Evolutionary conservation across 1,284 basidiomycete species (phyloP), one percentile per base, ranked within the genome.

Genomic region (Ustilago vetiveriae): DNA sequence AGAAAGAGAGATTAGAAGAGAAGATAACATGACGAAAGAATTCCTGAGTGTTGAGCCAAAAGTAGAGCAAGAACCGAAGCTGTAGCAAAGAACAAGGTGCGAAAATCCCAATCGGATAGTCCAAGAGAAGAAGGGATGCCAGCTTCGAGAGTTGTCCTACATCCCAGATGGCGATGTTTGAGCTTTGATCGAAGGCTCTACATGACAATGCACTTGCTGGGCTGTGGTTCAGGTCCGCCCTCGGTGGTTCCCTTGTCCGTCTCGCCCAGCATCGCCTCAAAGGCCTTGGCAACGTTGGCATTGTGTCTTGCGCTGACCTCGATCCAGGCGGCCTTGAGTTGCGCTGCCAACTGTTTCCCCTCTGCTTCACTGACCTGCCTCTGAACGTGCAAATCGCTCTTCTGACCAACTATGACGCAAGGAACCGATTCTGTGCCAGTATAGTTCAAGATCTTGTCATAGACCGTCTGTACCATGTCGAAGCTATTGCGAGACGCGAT

Each of bases 361-460:
- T 82, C 80, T 17, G 72, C 72, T 45, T 81, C 79, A 14, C 69
- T 69, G 16, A 82, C 78, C 67, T 82, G 79, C 35, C 92, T 90
- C 86, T 90, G 82, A 80, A 86, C 78, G 84, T 86, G 82, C 53
- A 98, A 84, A 85, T 99, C 95, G 54, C 86, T 87, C 87, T 98
- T 99, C 76, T 96, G 91, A 14, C 94, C 95, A 22, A 97, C 95
- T 69, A 99, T 89, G 39, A 99, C 93, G 83, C 94, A 94, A 13
- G 96, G 94, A 38, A 98, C 90, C 70, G 89, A 88, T 62, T 90
- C 88, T 49, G 92, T 87, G 44, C 94, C 95, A 49, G 91, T 92
- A 82, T 92, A 97, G 83, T 94, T 90, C 78, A 94, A 85, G 77
- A 99, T 97, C 88, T 98, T 99, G 86, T 98, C 94, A 82, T 97